phyloP scores from a whole-genome alignment of 73 alveolate species.

The Paraurostyla sp. region DNA sequence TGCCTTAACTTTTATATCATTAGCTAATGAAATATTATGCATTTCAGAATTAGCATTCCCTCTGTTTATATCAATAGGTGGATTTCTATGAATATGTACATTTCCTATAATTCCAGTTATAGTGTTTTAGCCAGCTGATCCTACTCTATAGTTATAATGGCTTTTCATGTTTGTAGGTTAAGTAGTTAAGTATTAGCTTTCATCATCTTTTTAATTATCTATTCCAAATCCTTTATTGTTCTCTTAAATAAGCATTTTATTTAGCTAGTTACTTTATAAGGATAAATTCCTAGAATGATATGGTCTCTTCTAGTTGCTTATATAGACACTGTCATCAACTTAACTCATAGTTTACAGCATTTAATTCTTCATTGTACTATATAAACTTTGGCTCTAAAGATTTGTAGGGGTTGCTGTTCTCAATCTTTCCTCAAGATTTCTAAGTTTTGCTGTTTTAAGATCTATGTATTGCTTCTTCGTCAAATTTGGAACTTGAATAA shows the following conservation, averaged over 20 bases:
- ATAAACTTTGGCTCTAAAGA: not conserved
- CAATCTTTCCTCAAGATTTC: not conserved
- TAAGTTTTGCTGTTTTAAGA: not conserved
- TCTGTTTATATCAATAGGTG: not conserved
- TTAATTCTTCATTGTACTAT: slow-evolving; percentile 1
- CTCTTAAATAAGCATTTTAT: not conserved
- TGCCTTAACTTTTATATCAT: not conserved
- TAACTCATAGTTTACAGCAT: not conserved
- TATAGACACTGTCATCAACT: not conserved
- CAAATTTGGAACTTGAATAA: slow-evolving; percentile 1
- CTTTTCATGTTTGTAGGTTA: not conserved
- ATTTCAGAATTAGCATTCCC: not conserved
- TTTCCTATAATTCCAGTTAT: not conserved
- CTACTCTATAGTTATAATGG: not conserved
- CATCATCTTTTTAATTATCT: not conserved
- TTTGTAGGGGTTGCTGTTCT: slow-evolving; percentile 1
- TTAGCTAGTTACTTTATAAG: not conserved
- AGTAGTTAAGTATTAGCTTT: not conserved
- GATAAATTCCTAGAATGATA: not conserved
- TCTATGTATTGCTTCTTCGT: not conserved
- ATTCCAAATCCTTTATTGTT: not conserved
- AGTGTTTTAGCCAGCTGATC: not conserved
- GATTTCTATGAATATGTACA: not conserved
- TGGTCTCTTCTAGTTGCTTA: not conserved
- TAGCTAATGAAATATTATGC: not conserved